phyloP scores from a whole-genome alignment of 495 filamentous ascomycete species.

The Aspergillus hancockii region DNA sequence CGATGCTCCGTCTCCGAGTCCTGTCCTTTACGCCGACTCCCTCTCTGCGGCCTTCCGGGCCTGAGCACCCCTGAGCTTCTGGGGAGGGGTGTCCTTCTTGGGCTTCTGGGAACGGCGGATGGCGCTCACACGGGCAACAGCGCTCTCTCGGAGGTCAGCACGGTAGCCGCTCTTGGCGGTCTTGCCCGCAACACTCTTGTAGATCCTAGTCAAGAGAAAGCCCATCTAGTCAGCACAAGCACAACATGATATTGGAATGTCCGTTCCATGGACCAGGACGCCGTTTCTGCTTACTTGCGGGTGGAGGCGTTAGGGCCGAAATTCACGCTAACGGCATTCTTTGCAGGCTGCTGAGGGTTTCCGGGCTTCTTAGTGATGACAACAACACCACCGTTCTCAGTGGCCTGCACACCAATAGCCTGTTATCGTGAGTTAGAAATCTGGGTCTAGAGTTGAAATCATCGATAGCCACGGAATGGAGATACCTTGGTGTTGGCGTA shows the following conservation, averaged over 20 bases:
- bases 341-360: constrained; percentile 66
- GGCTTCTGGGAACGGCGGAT: constrained; percentile 76
- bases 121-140: constrained; percentile 85
- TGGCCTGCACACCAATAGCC: constrained; percentile 76
- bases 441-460: background rate
- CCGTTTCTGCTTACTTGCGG: constrained; percentile 66
- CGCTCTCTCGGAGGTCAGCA: constrained; percentile 80
- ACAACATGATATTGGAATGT: background rate
- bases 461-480: constrained; percentile 2
- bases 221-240: constrained; percentile 20
- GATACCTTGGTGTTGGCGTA: constrained; percentile 91
- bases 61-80: constrained; percentile 78
- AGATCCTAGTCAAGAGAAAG: constrained; percentile 61
- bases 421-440: constrained; percentile 37
- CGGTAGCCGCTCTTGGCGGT: constrained; percentile 84
- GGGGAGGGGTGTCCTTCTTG: constrained; percentile 71
- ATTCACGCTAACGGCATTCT: constrained; percentile 60
- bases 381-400: constrained; percentile 68
- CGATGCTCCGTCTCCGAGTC: constrained; percentile 17
- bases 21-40: constrained; percentile 44
- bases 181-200: constrained; percentile 76
- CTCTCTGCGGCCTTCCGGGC: constrained; percentile 72
- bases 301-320: constrained; percentile 67
- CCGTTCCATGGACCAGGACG: background rate
- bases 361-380: constrained; percentile 80